Evolutionary conservation across 2,329 filamentous ascomycete species (phyloP).

Genomic region (Alternaria metachromatica): DNA sequence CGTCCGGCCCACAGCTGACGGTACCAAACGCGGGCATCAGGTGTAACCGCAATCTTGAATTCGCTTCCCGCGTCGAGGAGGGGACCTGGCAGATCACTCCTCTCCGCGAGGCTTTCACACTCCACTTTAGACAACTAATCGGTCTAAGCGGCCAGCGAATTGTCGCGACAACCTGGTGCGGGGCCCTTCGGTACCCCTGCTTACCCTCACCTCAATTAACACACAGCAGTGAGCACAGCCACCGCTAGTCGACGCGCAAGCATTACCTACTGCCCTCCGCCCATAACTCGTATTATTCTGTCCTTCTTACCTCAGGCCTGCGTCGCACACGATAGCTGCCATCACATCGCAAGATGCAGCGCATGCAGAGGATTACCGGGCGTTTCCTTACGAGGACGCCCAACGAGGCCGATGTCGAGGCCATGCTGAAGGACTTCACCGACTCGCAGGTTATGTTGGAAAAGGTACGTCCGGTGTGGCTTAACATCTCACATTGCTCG

Average conservation of each 20-base stretch:
- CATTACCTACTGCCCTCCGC: constrained; percentile 2
- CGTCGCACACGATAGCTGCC: constrained; percentile 25
- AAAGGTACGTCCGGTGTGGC: constrained; percentile 60
- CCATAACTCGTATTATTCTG: background rate
- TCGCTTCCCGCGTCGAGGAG: background rate
- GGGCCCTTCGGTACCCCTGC: constrained; percentile 12
- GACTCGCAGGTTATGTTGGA: constrained; percentile 77
- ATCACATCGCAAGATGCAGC: constrained; percentile 63
- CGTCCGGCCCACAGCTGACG: constrained; percentile 12
- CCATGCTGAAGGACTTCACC: constrained; percentile 79
- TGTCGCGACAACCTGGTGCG: constrained; percentile 5
- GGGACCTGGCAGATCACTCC: constrained; percentile 14
- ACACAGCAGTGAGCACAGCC: constrained; percentile 26
- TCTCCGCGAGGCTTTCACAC: constrained; percentile 11
- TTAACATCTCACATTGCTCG: constrained; percentile 2
- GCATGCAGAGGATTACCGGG: constrained; percentile 76
- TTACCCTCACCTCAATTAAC: constrained; percentile 25
- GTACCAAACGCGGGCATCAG: constrained; percentile 13
- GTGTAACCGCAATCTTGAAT: background rate
- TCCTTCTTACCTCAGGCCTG: constrained; percentile 4
- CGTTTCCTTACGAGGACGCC: constrained; percentile 73
- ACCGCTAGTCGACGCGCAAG: constrained; percentile 20
- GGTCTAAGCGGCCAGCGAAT: background rate
- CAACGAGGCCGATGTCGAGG: constrained; percentile 77
- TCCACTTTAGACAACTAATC: constrained; percentile 2